Conservation (phyloP, 2,329 filamentous ascomycete genomes). For the Rachicladosporium sp. region DNA sequence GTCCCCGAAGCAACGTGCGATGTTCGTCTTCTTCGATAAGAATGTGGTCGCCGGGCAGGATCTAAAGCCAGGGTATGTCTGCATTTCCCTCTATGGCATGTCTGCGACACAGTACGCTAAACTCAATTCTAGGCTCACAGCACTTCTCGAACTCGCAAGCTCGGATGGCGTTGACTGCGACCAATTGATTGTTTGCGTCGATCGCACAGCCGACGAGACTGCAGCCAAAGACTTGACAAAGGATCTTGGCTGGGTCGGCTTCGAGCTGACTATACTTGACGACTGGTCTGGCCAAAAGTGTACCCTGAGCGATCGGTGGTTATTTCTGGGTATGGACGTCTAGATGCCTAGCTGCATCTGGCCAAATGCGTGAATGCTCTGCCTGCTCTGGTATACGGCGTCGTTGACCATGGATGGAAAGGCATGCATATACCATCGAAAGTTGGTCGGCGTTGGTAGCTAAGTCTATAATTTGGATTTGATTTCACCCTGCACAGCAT, state of each 20-base stretch:
- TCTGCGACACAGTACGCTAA: conserved; percentile 17
- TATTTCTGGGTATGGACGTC: conserved; percentile 81
- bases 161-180: conserved; percentile 58
- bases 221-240: conserved; percentile 59
- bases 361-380: no score
- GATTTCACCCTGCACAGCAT: conserved; percentile 1
- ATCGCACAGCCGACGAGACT: conserved; percentile 52
- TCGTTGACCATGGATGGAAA: no score
- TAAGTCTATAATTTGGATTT: neutral
- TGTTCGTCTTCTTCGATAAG: conserved; percentile 82
- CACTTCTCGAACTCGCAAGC: conserved; percentile 77
- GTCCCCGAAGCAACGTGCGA: conserved; percentile 48
- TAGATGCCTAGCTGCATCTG: conserved; percentile 23
- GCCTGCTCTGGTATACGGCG: no score
- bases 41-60: conserved; percentile 55
- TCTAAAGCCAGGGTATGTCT: conserved; percentile 71
- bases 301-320: conserved; percentile 60
- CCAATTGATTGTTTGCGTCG: conserved; percentile 68
- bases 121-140: conserved; percentile 54
- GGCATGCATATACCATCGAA: no score
- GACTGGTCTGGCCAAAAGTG: conserved; percentile 55
- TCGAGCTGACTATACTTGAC: conserved; percentile 69
- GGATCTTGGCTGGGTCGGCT: conserved; percentile 87
- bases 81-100: conserved; percentile 2
- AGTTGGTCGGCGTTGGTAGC: no score